Base-by-base conservation (phyloP, 768 basidiomycete genomes). In the Butyriboletus loyo region DNA sequence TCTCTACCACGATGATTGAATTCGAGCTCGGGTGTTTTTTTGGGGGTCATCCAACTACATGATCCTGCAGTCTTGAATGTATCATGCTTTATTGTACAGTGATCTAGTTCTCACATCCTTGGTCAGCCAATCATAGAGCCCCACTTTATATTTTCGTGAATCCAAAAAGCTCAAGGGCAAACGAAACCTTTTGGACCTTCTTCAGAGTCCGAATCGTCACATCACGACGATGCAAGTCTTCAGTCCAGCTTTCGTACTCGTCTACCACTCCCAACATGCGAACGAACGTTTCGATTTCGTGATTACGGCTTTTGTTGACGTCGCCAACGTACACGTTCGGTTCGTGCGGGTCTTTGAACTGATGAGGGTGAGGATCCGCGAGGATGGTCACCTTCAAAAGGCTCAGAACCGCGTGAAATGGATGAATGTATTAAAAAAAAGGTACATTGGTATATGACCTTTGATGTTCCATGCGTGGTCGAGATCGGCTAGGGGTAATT, bases 1-100 rank as follows among this genome's bases (percentile, higher is more conserved):
- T 43, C 39, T 65, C 5, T 65, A 60, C 30, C 24, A 46, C 27
- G 52, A 51, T 9, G 11, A 41, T 8, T 38, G 37, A 47, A 13
- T 24, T 8, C 22, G 13, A n/a, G 10, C 10, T 24, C 10, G 17
- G 21, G 17, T 34, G 8, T 35, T 17, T 13, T n/a, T n/a, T n/a
- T n/a, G n/a, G n/a, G 9, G 10, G 7, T 2, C 37, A 21, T 13
- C 13, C 7, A n/a, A n/a, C n/a, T n/a, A n/a, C n/a, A n/a, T 11
- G 8, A 15, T 22, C 14, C 13, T 39, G 1, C 5, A 1, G 38
- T 14, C 13, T 22, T 15, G 2, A 15, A 15, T 15, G 38, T 22
- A 22, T 5, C 6, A 7, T 41, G 5, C n/a, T n/a, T n/a, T n/a
- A n/a, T n/a, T n/a, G n/a, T n/a, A n/a, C n/a, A n/a, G n/a, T n/a